Evolutionary conservation across 352 stramenopile species (phyloP).

Genomic region (Paralagenidium karlingii): DNA sequence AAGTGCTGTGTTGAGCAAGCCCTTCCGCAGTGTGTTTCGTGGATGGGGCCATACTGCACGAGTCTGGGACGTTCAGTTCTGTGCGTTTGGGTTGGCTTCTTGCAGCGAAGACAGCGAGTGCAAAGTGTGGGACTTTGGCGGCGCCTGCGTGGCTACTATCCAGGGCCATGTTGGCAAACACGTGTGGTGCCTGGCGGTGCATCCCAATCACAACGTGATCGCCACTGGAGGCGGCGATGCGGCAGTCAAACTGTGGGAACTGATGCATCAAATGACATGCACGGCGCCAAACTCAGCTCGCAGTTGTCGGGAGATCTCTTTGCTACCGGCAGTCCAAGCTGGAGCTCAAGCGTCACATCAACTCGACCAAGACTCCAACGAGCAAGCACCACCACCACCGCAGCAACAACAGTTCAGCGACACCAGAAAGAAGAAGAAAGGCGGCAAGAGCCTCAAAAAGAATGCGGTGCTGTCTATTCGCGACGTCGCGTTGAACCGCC

Average conservation of each 20-base stretch:
- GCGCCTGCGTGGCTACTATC: constrained; percentile 55
- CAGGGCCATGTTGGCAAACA: constrained; percentile 64
- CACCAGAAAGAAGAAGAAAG: constrained; percentile 11
- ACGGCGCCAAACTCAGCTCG: constrained; percentile 7
- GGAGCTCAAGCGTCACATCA: constrained; percentile 1
- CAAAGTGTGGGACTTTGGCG: constrained; percentile 52
- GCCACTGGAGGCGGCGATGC: constrained; percentile 69
- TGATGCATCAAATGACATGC: constrained; percentile 38
- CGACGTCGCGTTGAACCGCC: constrained; percentile 28
- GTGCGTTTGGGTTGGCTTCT: constrained; percentile 23
- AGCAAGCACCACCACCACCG: no score
- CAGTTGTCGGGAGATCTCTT: constrained; percentile 7
- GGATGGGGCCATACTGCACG: constrained; percentile 73
- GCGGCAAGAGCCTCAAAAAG: no score
- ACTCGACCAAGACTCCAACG: neutral
- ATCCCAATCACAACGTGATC: constrained; percentile 23
- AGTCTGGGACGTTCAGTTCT: constrained; percentile 79
- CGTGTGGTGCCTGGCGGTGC: constrained; percentile 64
- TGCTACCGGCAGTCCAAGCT: no score
- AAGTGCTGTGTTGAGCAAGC: constrained; percentile 5
- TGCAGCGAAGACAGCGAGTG: constrained; percentile 69
- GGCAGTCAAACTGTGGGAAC: constrained; percentile 69
- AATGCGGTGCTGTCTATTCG: constrained; percentile 19
- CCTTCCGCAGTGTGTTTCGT: constrained; percentile 45
- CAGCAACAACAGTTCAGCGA: no score